Conservation (phyloP, 441 rosid genomes). For the Capsella rubella region DNA sequence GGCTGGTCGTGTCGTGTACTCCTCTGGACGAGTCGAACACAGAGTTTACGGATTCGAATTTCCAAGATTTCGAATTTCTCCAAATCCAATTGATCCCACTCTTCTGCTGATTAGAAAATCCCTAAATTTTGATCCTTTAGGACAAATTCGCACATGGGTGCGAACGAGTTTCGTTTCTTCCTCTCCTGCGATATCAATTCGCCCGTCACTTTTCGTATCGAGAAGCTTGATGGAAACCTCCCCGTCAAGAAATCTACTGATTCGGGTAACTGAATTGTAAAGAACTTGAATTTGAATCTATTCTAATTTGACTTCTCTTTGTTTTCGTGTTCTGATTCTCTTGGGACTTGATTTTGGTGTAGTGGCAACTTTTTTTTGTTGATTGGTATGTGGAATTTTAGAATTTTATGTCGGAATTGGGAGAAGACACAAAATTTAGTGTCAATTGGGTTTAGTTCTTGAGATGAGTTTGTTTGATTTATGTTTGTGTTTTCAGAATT, state of each 20-base stretch:
- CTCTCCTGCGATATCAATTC: slow-evolving; percentile 93
- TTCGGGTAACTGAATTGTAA: slow-evolving; percentile 52
- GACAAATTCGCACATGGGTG: slow-evolving; percentile 51
- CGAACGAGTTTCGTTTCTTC: slow-evolving; percentile 95
- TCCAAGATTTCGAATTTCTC: slow-evolving; percentile 4
- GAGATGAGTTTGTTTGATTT: neutral
- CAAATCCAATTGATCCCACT: slow-evolving; percentile 7
- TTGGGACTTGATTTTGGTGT: too few species aligned
- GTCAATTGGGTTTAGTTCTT: slow-evolving; percentile 14
- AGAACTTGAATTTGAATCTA: slow-evolving; percentile 5
- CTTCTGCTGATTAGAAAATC: slow-evolving; percentile 26
- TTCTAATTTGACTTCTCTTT: neutral
- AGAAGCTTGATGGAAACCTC: slow-evolving; percentile 78
- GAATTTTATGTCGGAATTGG: neutral
- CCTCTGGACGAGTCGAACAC: neutral
- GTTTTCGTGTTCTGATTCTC: too few species aligned
- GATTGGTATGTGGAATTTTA: neutral
- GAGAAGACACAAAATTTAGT: neutral
- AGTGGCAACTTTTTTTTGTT: neutral
- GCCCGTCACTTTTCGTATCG: slow-evolving; percentile 88
- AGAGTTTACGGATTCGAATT: neutral
- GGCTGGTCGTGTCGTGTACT: neutral
- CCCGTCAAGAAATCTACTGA: slow-evolving; percentile 58
- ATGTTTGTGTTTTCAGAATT: slow-evolving; percentile 46
- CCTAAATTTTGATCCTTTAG: slow-evolving; percentile 21